Base-by-base conservation (phyloP, 2,329 filamentous ascomycete species). In the Fusarium proliferatum region DNA sequence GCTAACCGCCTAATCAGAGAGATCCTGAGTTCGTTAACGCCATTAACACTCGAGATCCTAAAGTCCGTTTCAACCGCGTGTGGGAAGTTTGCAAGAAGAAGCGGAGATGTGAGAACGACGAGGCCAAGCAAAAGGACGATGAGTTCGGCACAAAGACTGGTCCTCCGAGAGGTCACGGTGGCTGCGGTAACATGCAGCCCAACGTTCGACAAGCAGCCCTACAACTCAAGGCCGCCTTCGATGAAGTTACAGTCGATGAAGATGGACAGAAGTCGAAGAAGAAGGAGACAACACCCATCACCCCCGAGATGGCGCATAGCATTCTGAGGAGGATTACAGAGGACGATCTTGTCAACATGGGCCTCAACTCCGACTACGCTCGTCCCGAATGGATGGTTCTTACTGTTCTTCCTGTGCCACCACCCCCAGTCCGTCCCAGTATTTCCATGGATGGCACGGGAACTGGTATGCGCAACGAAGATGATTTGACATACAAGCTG, bases 401-500 rank as follows among this genome's bases (percentile, higher is more conserved):
- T 71, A 97, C 95, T 1, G 95, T 98, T 56, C 88, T 99, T 52
- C 95, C 96, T 9, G 97, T 99, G 1, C 96, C 96, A 2, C 96
- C 96, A 6, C 96, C 96, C 53, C 95, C 96, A 6, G 97, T 99
- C 42, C 93, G 96, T 61, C 96, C 96, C 9, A 98, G 95, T 88
- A 97, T 99, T 77, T 97, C 96, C 28, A 96, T 98, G 86, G 97
- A 98, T 80, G 95, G 96, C 59, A 97, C 94, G 48, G 93, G 94
- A 60, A 94, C 94, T 75, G 96, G 96, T 72, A 92, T 96, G 87
- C 93, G 96, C 72, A 96, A 96, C 81, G 96, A 99, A 84, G 96
- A 99, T 82, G 97, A 99, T 87, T 89, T 99, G 88, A 99, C 96
- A 0, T 99, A 98, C 89, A 99, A 99, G 85, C 88, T 99, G 38